These are phyloP conservation scores for Quercus agrifolia DNA, from an alignment of 306 rosid genomes.

Conservation along the genomic window DNA sequence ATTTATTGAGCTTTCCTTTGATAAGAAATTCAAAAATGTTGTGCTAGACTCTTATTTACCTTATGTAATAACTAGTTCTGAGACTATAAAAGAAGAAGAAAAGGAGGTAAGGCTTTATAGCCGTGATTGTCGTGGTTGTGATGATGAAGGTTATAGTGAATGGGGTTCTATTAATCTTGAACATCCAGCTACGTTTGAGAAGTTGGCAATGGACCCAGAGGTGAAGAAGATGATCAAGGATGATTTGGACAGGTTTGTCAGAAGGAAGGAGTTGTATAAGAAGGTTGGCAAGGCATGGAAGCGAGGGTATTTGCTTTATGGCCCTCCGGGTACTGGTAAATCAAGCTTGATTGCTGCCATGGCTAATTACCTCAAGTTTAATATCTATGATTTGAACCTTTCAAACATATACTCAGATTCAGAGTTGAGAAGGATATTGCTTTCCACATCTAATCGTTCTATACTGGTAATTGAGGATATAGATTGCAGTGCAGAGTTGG, in stretches of 20 bases:
- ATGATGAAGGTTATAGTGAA: neutral
- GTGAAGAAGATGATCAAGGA: neutral
- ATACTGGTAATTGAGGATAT: neutral
- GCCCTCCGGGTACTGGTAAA: conserved; percentile 5
- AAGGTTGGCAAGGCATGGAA: conserved; percentile 8
- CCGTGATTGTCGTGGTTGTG: neutral
- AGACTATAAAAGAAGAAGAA: neutral
- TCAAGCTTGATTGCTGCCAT: conserved; percentile 1
- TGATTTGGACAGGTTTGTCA: conserved; percentile 2
- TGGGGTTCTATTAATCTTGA: neutral
- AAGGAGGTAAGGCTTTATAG: neutral
- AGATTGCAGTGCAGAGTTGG: neutral
- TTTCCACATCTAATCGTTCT: neutral
- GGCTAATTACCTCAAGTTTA: conserved; percentile 11
- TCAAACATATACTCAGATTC: neutral
- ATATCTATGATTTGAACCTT: neutral
- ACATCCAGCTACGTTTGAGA: neutral
- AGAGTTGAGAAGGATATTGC: neutral
- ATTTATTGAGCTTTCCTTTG: no score
- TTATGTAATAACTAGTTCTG: no score
- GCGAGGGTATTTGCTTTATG: conserved; percentile 1
- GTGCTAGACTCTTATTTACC: no score
- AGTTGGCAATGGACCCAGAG: neutral
- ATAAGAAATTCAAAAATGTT: no score
- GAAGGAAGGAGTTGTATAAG: neutral